These are phyloP conservation scores for Colletotrichum sp. DNA, from an alignment of 2,329 filamentous ascomycete genomes.

Conservation along the genomic window DNA sequence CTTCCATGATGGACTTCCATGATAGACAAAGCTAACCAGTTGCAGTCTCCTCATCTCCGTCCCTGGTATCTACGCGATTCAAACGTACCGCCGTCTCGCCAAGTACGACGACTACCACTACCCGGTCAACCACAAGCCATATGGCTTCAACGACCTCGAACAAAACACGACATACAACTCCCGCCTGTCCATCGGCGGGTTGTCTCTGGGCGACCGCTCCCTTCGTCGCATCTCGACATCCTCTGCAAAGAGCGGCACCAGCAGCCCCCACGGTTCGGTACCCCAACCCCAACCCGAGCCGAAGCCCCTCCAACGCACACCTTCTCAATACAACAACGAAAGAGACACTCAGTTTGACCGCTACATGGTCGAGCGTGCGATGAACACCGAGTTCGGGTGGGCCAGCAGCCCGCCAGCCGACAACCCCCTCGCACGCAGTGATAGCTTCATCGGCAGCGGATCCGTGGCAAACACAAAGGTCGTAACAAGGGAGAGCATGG, in stretches of 20 bases:
- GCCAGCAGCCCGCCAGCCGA: conserved; percentile 13
- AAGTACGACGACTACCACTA: conserved; percentile 56
- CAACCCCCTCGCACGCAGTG: conserved; percentile 23
- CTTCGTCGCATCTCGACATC: conserved; percentile 22
- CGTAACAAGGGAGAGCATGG: conserved; percentile 25
- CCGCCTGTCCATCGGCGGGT: conserved; percentile 18
- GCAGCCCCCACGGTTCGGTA: background rate
- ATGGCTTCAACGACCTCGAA: conserved; percentile 43
- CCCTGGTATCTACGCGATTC: conserved; percentile 50
- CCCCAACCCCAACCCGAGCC: background rate
- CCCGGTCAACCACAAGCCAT: conserved; percentile 53
- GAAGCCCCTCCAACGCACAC: background rate
- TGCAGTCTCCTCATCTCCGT: conserved; percentile 46
- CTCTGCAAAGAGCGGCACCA: conserved; percentile 11
- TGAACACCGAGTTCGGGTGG: conserved; percentile 39
- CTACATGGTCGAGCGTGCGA: conserved; percentile 35
- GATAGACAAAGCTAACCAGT: background rate
- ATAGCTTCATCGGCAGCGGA: conserved; percentile 30
- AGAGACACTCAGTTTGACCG: conserved; percentile 31
- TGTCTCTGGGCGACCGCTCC: conserved; percentile 8
- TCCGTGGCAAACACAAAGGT: conserved; percentile 18
- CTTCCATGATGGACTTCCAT: background rate
- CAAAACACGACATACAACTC: conserved; percentile 15
- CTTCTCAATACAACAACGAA: conserved; percentile 28
- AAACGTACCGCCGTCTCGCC: conserved; percentile 52